Conservation (phyloP, 2,329 filamentous ascomycete species). For the Sordariomycetes sp. region DNA sequence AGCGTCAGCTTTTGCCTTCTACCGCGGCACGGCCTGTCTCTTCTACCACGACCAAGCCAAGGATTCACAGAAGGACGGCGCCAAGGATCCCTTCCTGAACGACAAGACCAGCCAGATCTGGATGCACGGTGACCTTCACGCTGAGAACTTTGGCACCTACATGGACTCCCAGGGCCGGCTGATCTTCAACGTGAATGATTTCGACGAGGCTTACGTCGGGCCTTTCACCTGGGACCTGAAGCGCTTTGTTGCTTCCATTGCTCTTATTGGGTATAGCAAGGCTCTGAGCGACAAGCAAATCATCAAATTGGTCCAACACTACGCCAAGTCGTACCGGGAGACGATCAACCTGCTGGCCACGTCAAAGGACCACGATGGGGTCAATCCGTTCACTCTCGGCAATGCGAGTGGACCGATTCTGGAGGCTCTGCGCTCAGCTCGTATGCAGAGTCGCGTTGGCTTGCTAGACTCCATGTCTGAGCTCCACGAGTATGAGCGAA, state of each 20-base stretch:
- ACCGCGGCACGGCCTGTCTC: slow-evolving; percentile 3
- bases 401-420: slow-evolving; percentile 1
- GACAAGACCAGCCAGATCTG: slow-evolving; percentile 2
- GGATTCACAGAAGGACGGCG: background rate
- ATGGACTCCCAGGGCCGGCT: slow-evolving; percentile 3
- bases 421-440: background rate
- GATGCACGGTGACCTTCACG: slow-evolving; percentile 5
- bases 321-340: background rate
- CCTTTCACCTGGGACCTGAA: slow-evolving; percentile 3
- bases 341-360: background rate
- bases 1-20: slow-evolving; percentile 5
- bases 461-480: slow-evolving; percentile 3
- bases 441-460: background rate
- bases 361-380: background rate
- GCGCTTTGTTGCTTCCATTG: slow-evolving; percentile 2
- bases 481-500: slow-evolving; percentile 1
- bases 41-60: slow-evolving; percentile 4
- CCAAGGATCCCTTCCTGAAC: slow-evolving; percentile 1
- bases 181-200: slow-evolving; percentile 4
- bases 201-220: slow-evolving; percentile 4
- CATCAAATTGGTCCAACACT: background rate
- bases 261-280: slow-evolving; percentile 3
- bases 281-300: slow-evolving; percentile 3
- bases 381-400: background rate
- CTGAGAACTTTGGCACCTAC: slow-evolving; percentile 4